A percentile compares a stretch with the other conserved stretches of the same genome.
These are phyloP conservation scores for Podila clonocystis DNA, from an alignment of 192 early-diverging fungal species.

Conservation along the genomic window DNA sequence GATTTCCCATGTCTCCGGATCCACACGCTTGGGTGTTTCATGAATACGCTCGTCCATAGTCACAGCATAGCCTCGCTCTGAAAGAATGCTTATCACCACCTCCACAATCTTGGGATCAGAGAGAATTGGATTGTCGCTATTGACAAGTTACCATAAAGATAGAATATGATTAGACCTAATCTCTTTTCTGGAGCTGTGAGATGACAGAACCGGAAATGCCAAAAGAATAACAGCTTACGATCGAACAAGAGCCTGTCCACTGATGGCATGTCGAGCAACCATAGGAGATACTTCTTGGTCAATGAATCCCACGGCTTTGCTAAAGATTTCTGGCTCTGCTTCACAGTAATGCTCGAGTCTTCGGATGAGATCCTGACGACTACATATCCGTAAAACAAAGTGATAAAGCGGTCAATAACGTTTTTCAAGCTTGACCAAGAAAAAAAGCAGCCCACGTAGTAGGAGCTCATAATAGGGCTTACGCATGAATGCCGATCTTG, in stretches of 20 bases:
- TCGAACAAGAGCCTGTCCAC: conserved; percentile 64
- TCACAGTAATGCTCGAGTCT: conserved; percentile 65
- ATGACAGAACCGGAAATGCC: too few species aligned
- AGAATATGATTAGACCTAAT: not conserved
- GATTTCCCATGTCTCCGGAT: conserved; percentile 60
- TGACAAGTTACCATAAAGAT: not conserved
- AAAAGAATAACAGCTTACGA: conserved; percentile 44
- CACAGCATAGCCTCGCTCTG: conserved; percentile 66
- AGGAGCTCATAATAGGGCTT: not conserved
- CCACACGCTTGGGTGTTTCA: conserved; percentile 58
- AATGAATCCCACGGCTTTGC: conserved; percentile 59
- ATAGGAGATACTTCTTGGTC: conserved; percentile 59
- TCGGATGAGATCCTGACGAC: conserved; percentile 62
- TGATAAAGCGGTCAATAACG: too few species aligned
- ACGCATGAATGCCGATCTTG: conserved; percentile 68
- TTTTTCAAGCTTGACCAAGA: not conserved
- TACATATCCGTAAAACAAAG: conserved; percentile 4
- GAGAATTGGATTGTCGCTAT: conserved; percentile 53
- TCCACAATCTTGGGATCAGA: conserved; percentile 58
- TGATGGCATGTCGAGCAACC: conserved; percentile 62
- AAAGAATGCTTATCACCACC: conserved; percentile 66
- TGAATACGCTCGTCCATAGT: conserved; percentile 61
- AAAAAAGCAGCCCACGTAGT: not conserved
- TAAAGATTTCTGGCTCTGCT: conserved; percentile 54
- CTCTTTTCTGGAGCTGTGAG: not conserved